phyloP scores from a whole-genome alignment of 2,329 filamentous ascomycete species.

The Aspergillus terreus region DNA sequence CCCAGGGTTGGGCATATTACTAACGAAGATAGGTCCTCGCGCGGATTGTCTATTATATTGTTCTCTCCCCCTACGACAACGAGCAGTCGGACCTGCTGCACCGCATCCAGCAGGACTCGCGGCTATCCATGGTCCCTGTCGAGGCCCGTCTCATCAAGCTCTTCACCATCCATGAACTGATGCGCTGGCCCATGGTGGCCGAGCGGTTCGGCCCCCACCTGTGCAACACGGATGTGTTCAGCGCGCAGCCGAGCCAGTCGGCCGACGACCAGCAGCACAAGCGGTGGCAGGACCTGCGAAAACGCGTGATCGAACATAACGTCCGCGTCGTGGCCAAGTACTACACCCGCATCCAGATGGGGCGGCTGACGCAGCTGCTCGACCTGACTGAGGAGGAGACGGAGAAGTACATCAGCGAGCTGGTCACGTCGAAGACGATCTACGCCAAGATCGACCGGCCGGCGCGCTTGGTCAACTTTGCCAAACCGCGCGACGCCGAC shows the following conservation, averaged over 20 bases:
- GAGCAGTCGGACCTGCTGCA: constrained; percentile 97
- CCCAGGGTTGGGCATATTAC: constrained; percentile 1
- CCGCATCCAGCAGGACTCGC: constrained; percentile 80
- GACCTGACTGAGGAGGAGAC: constrained; percentile 94
- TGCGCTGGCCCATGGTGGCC: constrained; percentile 95
- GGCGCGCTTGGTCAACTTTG: constrained; percentile 86
- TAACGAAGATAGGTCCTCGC: constrained; percentile 68
- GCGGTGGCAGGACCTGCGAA: constrained; percentile 91
- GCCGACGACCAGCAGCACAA: constrained; percentile 75
- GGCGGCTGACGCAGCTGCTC: constrained; percentile 81
- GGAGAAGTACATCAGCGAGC: constrained; percentile 96
- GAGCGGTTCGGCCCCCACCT: constrained; percentile 86
- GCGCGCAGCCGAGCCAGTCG: constrained; percentile 58
- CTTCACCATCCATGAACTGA: constrained; percentile 93
- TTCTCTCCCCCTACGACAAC: constrained; percentile 95
- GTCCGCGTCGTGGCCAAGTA: constrained; percentile 97
- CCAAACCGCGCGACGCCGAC: constrained; percentile 89
- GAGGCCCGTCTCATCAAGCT: constrained; percentile 87
- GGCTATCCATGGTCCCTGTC: constrained; percentile 70
- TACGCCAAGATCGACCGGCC: constrained; percentile 97
- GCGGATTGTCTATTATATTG: constrained; percentile 95
- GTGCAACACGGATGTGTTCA: constrained; percentile 86
- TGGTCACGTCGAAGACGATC: constrained; percentile 96
- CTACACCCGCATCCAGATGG: constrained; percentile 95
- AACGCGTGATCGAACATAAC: constrained; percentile 98